A percentile compares a stretch with the other conserved stretches of the same genome.
These are phyloP conservation scores for Gracilariopsis chorda DNA, from an alignment of 23 red algal species.

Conservation along the genomic window DNA sequence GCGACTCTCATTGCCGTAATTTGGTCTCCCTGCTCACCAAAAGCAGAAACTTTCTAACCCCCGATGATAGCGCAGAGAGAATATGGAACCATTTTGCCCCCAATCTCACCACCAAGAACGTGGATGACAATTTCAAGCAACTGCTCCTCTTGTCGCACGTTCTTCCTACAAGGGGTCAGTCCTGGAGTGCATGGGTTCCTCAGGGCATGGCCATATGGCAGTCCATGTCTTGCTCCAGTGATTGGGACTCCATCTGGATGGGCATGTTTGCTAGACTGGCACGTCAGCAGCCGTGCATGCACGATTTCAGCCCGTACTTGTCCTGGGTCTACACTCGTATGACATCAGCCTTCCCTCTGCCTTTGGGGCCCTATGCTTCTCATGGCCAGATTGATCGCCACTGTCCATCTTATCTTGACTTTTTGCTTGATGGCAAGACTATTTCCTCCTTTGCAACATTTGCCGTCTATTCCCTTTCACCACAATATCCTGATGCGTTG, in stretches of 20 bases:
- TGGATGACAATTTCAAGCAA: constrained; percentile 29
- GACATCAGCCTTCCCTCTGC: constrained; percentile 42
- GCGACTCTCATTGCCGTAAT: constrained; percentile 80
- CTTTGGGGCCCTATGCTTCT: constrained; percentile 66
- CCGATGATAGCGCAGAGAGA: constrained; percentile 44
- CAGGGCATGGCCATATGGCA: constrained; percentile 59
- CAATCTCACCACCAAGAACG: background rate
- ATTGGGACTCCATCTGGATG: constrained; percentile 80
- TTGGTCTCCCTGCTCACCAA: constrained; percentile 63
- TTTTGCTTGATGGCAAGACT: constrained; percentile 39
- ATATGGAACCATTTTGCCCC: constrained; percentile 68
- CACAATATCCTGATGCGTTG: constrained; percentile 33
- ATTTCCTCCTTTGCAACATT: constrained; percentile 49
- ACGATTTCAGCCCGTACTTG: constrained; percentile 79
- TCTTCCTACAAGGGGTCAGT: constrained; percentile 52
- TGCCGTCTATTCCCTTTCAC: constrained; percentile 61
- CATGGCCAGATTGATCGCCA: constrained; percentile 75
- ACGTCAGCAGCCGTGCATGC: constrained; percentile 66
- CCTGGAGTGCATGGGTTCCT: constrained; percentile 65
- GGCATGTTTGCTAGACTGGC: constrained; percentile 57
- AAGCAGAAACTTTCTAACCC: constrained; percentile 29
- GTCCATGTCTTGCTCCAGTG: constrained; percentile 48
- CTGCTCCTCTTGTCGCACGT: constrained; percentile 66
- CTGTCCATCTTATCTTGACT: constrained; percentile 54
- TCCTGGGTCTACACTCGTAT: constrained; percentile 68